phyloP scores from a whole-genome alignment of 352 stramenopile species.

The Globisporangium spiculum region DNA sequence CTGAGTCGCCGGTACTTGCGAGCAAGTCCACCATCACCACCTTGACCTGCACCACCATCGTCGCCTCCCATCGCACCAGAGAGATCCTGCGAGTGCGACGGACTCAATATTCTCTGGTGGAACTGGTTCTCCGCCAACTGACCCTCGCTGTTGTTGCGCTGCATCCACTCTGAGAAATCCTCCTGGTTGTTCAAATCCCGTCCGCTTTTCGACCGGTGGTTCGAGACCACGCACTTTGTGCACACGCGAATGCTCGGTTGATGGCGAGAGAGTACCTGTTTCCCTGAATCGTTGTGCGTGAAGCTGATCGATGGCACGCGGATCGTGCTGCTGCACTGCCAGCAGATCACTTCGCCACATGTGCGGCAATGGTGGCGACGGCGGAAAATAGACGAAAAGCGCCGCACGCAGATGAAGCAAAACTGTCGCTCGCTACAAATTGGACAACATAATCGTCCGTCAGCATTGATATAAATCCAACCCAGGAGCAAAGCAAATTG shows the following conservation, averaged over 20 bases:
- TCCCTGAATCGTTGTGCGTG: slow-evolving; percentile 77
- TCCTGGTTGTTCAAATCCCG: slow-evolving; percentile 75
- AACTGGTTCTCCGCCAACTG: slow-evolving; percentile 24
- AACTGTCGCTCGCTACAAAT: slow-evolving; percentile 61
- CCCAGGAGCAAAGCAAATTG: background rate
- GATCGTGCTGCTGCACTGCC: slow-evolving; percentile 84
- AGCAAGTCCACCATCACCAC: slow-evolving; percentile 29
- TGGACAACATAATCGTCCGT: slow-evolving; percentile 10
- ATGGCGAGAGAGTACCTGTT: slow-evolving; percentile 73
- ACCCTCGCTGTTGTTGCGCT: slow-evolving; percentile 40
- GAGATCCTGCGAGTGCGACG: slow-evolving; percentile 69
- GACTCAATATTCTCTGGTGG: slow-evolving; percentile 47
- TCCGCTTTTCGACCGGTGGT: slow-evolving; percentile 72
- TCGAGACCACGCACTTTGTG: slow-evolving; percentile 76
- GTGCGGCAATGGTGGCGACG: slow-evolving; percentile 86
- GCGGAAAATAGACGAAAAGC: slow-evolving; percentile 83
- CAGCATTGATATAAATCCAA: background rate
- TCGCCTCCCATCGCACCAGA: slow-evolving; percentile 38
- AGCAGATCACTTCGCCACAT: slow-evolving; percentile 88
- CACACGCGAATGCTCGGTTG: slow-evolving; percentile 84
- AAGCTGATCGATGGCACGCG: slow-evolving; percentile 84
- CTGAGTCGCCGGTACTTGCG: slow-evolving; percentile 58
- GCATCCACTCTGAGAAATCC: slow-evolving; percentile 80
- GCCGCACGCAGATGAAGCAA: slow-evolving; percentile 77
- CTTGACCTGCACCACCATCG: slow-evolving; percentile 8